A percentile compares a stretch with the other conserved stretches of the same genome.
Evolutionary conservation across 345 rosid genomes (phyloP).

Genomic region (Firmiana major): DNA sequence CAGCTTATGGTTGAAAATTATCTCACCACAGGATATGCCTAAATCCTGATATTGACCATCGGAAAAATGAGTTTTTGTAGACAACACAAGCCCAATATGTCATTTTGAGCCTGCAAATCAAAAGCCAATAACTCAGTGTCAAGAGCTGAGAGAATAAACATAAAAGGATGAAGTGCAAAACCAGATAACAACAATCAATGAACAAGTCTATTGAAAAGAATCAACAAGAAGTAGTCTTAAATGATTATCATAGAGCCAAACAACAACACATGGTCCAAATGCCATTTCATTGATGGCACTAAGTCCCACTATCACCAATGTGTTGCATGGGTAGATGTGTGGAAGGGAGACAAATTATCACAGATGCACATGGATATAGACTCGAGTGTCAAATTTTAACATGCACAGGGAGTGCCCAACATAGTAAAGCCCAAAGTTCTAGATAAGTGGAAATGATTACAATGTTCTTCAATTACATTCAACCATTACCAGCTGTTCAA

Average conservation of each 20-base stretch:
- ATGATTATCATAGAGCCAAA: neutral
- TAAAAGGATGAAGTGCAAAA: neutral
- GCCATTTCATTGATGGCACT: neutral
- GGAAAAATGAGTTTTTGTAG: conserved; percentile 2
- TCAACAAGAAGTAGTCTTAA: neutral
- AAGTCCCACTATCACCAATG: neutral
- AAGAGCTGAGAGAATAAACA: neutral
- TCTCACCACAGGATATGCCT: conserved; percentile 21
- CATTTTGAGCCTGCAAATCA: conserved; percentile 24
- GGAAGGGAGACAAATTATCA: neutral
- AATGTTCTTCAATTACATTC: neutral
- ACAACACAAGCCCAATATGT: conserved; percentile 7
- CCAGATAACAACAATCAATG: neutral
- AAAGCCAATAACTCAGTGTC: neutral
- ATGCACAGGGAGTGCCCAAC: neutral
- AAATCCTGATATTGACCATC: conserved; percentile 5
- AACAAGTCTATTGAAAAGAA: neutral
- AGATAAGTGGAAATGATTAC: neutral
- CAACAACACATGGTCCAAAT: neutral
- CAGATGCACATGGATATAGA: neutral
- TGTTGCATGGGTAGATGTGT: neutral
- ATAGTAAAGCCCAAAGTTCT: neutral
- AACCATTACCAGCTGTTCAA: neutral
- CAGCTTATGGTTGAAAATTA: conserved; percentile 9
- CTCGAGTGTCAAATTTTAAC: neutral